Evolutionary conservation across 495 filamentous ascomycete species (phyloP), one percentile per base, ranked within the genome.

Genomic region (Annulohypoxylon moriforme): DNA sequence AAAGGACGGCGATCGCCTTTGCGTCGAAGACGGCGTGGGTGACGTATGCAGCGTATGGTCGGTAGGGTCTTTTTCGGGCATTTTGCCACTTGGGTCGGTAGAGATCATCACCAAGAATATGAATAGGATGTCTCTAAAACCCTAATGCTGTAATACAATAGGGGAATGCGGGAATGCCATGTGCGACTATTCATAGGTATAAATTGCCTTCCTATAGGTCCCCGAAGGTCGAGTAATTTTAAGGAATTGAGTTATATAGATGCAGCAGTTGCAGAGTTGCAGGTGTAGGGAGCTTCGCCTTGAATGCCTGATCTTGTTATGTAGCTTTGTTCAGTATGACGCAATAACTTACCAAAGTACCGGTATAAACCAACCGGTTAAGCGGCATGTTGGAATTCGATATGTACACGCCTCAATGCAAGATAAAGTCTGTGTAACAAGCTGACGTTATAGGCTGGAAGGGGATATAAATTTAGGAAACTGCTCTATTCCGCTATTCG

Each of bases 261-360:
- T 34, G 27, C n/a, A 56, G 29, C n/a, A n/a, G n/a, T n/a, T n/a
- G n/a, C n/a, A n/a, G n/a, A n/a, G n/a, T n/a, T n/a, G n/a, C n/a
- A n/a, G 16, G 33, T 1, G 20, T 38, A 59, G 29, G 20, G 18
- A 38, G 31, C 27, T 55, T 62, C 18, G 36, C 16, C 18, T 36
- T 10, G 25, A 57, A 31, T 60, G 49, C 42, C 29, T 47, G 34
- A 14, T 34, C 27, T 52, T 36, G 56, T 55, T 55, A 9, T 29
- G 60, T 49, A 44, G 61, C 57, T 73, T 66, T 66, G 65, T 69
- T 65, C 36, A 59, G 49, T 59, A 73, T 73, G 71, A 73, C 71
- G 71, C 42, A 67, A 72, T 58, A 34, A 33, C 56, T 6, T 61
- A 44, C 14, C 14, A 6, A 53, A 44, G 38, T 56, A 31, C 42